A percentile compares a stretch with the other conserved stretches of the same genome.
Conservation (phyloP, 1,284 basidiomycete genomes). For the Inonotus obliquus region DNA sequence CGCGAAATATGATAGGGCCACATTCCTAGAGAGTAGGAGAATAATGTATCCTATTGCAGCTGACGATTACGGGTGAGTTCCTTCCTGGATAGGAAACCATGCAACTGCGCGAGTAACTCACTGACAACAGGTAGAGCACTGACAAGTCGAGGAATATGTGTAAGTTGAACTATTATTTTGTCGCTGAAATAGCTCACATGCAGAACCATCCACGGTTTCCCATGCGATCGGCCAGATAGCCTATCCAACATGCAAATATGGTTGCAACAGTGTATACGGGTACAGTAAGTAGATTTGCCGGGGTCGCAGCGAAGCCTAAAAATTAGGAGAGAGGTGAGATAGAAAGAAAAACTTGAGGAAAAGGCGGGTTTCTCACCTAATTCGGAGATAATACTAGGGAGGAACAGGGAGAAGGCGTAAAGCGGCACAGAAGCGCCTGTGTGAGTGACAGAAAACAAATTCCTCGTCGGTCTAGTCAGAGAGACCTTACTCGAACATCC, state of each 20-base stretch:
- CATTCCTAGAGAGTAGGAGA: not conserved
- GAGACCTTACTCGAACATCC: no score
- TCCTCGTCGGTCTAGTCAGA: no score
- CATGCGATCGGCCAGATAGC: conserved; percentile 57
- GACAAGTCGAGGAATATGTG: no score
- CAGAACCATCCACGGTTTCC: conserved; percentile 58
- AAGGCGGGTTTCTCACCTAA: conserved; percentile 34
- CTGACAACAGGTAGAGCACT: conserved; percentile 35
- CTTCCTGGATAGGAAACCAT: no score
- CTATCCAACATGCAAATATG: conserved; percentile 56
- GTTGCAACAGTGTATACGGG: conserved; percentile 68
- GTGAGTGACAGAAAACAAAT: no score
- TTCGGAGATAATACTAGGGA: conserved; percentile 67
- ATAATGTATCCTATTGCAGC: not conserved
- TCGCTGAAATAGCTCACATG: conserved; percentile 43
- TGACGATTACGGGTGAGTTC: no score
- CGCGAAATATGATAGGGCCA: not conserved
- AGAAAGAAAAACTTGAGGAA: not conserved
- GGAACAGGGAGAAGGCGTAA: conserved; percentile 70
- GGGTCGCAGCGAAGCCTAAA: conserved; percentile 59
- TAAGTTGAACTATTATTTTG: no score
- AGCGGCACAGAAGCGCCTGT: conserved; percentile 59
- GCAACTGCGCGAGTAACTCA: no score
- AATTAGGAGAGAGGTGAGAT: conserved; percentile 9
- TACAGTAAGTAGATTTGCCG: no score